Conservation (phyloP, 768 basidiomycete species). For the Termitomyces sp. region DNA sequence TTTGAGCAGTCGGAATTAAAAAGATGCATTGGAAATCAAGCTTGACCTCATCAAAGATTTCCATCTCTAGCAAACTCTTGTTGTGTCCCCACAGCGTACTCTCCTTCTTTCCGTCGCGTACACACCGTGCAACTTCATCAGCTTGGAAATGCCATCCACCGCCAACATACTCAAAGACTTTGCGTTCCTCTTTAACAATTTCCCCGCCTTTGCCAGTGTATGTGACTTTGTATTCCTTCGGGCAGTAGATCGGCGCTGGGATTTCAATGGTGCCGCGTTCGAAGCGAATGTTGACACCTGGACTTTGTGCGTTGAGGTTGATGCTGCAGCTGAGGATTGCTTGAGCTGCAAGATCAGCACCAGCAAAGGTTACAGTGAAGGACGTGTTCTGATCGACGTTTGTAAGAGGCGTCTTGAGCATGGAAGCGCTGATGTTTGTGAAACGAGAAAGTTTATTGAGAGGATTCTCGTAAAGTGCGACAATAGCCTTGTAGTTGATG, state of each 20-base stretch:
- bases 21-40: conserved; percentile 10
- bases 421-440: conserved; percentile 57
- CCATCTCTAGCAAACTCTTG: conserved; percentile 79
- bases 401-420: conserved; percentile 75
- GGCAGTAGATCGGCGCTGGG: conserved; percentile 60
- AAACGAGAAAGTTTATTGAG: conserved; percentile 60
- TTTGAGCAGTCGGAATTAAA: not conserved
- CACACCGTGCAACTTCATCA: conserved; percentile 80
- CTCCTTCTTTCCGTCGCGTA: conserved; percentile 69
- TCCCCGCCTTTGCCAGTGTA: conserved; percentile 49
- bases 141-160: conserved; percentile 84
- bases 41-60: conserved; percentile 85
- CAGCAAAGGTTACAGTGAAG: conserved; percentile 67
- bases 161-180: conserved; percentile 55
- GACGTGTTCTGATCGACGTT: conserved; percentile 77
- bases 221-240: conserved; percentile 62
- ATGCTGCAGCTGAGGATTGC: conserved; percentile 72
- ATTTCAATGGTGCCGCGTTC: conserved; percentile 69
- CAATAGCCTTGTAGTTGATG: conserved; percentile 50
- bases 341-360: conserved; percentile 60
- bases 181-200: conserved; percentile 53
- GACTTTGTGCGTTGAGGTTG: conserved; percentile 39
- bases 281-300: conserved; percentile 69
- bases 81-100: conserved; percentile 74
- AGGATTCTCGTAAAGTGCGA: conserved; percentile 76